phyloP scores from a whole-genome alignment of 2,329 filamentous ascomycete species.

The Dactylellina parvicollis region DNA sequence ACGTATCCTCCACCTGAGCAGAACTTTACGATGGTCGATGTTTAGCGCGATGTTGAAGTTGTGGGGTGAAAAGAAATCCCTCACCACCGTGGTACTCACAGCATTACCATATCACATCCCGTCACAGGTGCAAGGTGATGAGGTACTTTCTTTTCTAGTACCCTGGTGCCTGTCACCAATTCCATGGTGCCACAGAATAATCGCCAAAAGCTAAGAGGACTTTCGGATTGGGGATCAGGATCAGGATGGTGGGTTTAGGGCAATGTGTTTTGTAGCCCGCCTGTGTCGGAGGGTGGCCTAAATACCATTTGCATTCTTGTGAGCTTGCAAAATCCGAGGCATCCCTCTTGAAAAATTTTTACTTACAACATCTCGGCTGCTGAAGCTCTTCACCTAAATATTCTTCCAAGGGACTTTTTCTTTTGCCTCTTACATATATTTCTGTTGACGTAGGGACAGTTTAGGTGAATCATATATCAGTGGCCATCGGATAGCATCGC shows the following conservation, averaged over 20 bases:
- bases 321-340: slow-evolving; percentile 44
- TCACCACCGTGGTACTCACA: slow-evolving; percentile 11
- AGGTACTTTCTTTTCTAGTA: slow-evolving; percentile 38
- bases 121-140: slow-evolving; percentile 19
- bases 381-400: too few relatives aligned
- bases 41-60: slow-evolving; percentile 10
- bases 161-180: slow-evolving; percentile 26
- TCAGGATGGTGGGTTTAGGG: slow-evolving; percentile 47
- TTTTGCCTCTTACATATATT: too few relatives aligned
- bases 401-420: too few relatives aligned
- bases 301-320: not conserved
- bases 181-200: slow-evolving; percentile 25
- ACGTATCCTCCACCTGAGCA: not conserved
- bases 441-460: not conserved
- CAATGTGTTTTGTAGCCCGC: slow-evolving; percentile 23
- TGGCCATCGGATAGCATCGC: slow-evolving; percentile 35
- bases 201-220: slow-evolving; percentile 3
- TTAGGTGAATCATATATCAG: slow-evolving; percentile 37
- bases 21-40: slow-evolving; percentile 3
- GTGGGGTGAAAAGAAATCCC: slow-evolving; percentile 46
- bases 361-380: too few relatives aligned
- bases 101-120: slow-evolving; percentile 25
- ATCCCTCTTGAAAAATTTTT: slow-evolving; percentile 8
- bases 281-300: slow-evolving; percentile 18
- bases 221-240: slow-evolving; percentile 44